These are phyloP conservation scores for Acanthamoeba triangularis DNA, from an alignment of 208 protist genomes.

Conservation along the genomic window DNA sequence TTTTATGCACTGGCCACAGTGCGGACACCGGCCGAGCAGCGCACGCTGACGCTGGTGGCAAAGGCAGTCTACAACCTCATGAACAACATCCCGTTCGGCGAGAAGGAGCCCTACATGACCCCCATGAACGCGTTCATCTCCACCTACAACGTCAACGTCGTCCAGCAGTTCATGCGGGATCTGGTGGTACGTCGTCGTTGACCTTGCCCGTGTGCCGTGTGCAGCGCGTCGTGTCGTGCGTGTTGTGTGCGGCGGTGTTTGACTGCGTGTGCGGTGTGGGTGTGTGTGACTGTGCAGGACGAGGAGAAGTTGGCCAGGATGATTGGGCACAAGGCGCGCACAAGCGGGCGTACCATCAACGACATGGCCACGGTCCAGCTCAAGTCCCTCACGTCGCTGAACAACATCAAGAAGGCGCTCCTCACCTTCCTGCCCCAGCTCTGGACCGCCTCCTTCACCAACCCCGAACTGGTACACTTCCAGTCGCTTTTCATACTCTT, in stretches of 20 bases:
- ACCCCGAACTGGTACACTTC: neutral
- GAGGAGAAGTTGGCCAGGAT: constrained; percentile 30
- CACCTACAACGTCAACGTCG: neutral
- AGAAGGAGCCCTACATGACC: constrained; percentile 62
- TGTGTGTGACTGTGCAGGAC: neutral
- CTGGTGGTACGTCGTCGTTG: constrained; percentile 3
- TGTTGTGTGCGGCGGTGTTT: neutral
- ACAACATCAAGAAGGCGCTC: constrained; percentile 58
- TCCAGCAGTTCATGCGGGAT: constrained; percentile 64
- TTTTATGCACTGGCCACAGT: neutral
- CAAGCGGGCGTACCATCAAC: constrained; percentile 32
- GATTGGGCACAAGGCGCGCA: neutral
- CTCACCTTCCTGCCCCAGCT: constrained; percentile 1
- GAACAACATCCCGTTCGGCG: constrained; percentile 34
- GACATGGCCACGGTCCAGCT: constrained; percentile 35
- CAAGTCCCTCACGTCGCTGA: constrained; percentile 55
- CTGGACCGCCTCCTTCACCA: constrained; percentile 27
- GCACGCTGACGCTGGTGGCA: constrained; percentile 44
- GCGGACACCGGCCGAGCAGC: neutral
- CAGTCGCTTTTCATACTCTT: too few relatives aligned
- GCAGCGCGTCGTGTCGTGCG: neutral
- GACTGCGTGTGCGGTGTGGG: neutral
- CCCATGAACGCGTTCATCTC: constrained; percentile 70
- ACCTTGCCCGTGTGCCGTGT: neutral
- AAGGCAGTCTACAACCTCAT: constrained; percentile 58